phyloP scores from a whole-genome alignment of 257 asterid species.

The Agastache rugosa region DNA sequence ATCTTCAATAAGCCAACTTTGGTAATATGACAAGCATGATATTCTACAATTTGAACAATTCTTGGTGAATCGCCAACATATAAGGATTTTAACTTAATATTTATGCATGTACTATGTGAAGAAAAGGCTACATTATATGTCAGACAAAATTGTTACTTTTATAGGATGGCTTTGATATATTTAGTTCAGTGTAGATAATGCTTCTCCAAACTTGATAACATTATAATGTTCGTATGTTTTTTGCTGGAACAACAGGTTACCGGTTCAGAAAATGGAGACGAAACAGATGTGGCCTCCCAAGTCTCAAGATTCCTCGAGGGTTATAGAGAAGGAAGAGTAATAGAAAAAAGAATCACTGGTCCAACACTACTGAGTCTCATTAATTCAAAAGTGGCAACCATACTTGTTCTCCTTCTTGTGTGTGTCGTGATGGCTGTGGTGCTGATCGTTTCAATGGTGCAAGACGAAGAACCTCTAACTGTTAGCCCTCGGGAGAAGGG shows the following conservation, averaged over 20 bases:
- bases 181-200: neutral
- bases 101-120: conserved; percentile 5
- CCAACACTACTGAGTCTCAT: conserved; percentile 60
- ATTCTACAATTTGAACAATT: neutral
- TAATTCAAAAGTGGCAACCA: conserved; percentile 54
- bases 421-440: conserved; percentile 48
- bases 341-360: conserved; percentile 55
- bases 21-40: neutral
- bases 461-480: conserved; percentile 68
- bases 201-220: conserved; percentile 3
- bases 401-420: conserved; percentile 46
- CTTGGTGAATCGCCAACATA: neutral
- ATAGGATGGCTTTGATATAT: neutral
- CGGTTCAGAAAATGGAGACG: conserved; percentile 71
- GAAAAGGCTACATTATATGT: neutral
- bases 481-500: conserved; percentile 53
- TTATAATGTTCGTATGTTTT: conserved; percentile 12
- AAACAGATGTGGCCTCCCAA: conserved; percentile 60
- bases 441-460: conserved; percentile 47
- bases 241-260: conserved; percentile 54
- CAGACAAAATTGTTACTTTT: neutral
- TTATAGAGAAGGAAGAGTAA: conserved; percentile 72
- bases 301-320: conserved; percentile 72
- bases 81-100: neutral
- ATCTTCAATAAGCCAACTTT: conserved; percentile 19